Evolutionary conservation across 805 yeast species (phyloP).

Genomic region (Blastobotrys muscicola): DNA sequence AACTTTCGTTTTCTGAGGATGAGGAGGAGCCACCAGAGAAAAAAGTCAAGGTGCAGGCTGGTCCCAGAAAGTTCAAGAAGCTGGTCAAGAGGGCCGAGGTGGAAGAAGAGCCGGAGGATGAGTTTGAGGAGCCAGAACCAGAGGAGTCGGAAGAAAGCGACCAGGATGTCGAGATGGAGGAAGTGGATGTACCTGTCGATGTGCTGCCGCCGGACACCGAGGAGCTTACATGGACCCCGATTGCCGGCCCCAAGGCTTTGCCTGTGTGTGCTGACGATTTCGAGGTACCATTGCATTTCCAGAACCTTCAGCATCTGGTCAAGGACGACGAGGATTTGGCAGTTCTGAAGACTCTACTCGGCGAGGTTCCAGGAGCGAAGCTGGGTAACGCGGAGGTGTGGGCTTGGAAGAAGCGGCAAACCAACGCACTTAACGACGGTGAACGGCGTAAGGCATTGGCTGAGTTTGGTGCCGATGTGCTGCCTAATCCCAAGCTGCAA

Average conservation of each 20-base stretch:
- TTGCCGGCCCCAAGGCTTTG: too few species aligned
- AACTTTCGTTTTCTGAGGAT: constrained; percentile 42
- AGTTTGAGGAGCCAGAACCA: constrained; percentile 14
- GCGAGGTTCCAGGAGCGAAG: constrained; percentile 19
- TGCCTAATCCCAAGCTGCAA: not conserved
- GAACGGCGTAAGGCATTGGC: not conserved
- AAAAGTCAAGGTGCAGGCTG: constrained; percentile 17
- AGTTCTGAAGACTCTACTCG: constrained; percentile 40
- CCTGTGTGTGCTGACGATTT: too few species aligned
- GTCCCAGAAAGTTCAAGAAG: constrained; percentile 3
- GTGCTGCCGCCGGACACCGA: not conserved
- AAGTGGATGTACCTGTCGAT: not conserved
- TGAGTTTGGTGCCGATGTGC: not conserved
- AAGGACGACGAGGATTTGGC: constrained; percentile 69
- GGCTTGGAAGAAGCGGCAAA: constrained; percentile 53
- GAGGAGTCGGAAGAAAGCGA: constrained; percentile 12
- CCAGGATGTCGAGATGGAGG: not conserved
- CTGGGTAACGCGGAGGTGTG: constrained; percentile 40
- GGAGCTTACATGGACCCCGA: not conserved
- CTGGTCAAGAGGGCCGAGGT: constrained; percentile 1
- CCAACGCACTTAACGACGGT: not conserved
- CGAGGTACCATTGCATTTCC: too few species aligned
- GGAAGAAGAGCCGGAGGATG: constrained; percentile 11
- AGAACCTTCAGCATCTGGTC: constrained; percentile 31
- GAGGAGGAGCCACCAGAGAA: constrained; percentile 28